Conservation (phyloP, 352 stramenopile species). For the Globisporangium abappressorium region DNA sequence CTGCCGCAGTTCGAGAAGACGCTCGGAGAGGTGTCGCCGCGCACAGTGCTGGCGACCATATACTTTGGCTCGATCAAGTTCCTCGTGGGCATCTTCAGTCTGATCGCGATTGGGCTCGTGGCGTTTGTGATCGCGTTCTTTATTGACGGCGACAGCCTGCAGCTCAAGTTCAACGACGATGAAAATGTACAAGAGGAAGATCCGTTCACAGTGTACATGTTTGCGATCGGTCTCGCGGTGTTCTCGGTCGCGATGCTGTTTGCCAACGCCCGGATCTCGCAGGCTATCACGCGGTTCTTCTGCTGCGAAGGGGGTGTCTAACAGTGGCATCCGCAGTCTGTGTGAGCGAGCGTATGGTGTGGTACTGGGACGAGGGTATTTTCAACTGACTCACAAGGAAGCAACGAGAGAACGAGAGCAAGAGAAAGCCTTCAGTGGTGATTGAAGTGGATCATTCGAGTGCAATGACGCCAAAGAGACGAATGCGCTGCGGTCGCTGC, state of each 20-base stretch:
- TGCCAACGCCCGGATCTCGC: conserved; percentile 34
- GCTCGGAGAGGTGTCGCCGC: conserved; percentile 32
- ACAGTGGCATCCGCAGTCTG: neutral
- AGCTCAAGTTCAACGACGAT: conserved; percentile 20
- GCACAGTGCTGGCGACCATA: conserved; percentile 33
- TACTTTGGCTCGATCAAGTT: conserved; percentile 56
- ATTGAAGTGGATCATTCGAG: neutral
- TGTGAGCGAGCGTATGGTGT: neutral
- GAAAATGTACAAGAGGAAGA: conserved; percentile 13
- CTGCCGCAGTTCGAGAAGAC: conserved; percentile 35
- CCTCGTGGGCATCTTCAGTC: conserved; percentile 31
- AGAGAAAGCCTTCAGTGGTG: conserved; percentile 1
- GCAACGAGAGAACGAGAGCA: neutral
- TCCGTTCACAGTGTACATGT: conserved; percentile 30
- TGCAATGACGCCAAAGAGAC: neutral
- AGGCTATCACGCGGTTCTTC: conserved; percentile 53
- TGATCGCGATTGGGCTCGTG: conserved; percentile 29
- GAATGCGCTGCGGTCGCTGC: neutral
- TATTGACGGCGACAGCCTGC: conserved; percentile 25
- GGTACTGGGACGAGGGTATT: neutral
- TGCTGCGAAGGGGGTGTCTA: conserved; percentile 34
- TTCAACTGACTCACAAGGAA: neutral
- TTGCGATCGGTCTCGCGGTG: conserved; percentile 28
- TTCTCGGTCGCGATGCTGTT: conserved; percentile 37
- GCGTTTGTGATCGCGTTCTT: conserved; percentile 31